Base-by-base conservation (phyloP, 352 stramenopile genomes). In the Aphanomyces stellatus region DNA sequence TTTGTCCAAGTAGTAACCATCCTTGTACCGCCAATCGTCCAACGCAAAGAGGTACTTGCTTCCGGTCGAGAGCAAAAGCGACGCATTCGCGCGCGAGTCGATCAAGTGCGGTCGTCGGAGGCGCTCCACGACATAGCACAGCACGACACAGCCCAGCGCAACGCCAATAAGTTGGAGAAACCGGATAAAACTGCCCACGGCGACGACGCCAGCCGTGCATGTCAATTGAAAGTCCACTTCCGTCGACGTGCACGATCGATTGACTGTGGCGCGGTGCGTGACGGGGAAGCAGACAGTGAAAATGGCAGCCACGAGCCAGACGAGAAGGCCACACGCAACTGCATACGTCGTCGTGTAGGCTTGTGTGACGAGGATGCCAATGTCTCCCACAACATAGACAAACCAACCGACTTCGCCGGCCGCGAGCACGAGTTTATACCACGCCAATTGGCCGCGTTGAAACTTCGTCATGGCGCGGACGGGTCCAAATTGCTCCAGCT, bases 341-440 rank as follows among this genome's bases (percentile, higher is more conserved):
- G 27, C 19, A 46, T 64, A 64, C 17, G 42, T 22, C 11, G 56
- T n/a, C 10, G 34, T 22, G 40, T 51, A 31, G 13, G 51, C 24
- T 25, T 62, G 19, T 11, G 53, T 62, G 22, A 62, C 17, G 24
- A 64, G 8, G 17, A 64, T 64, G 22, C n/a, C 15, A 5, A 64
- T 13, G 35, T 64, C 56, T 11, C 37, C n/a, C 6, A 64, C 6
- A 24, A 64, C 37, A 13, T 51, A 51, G 40, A 64, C 25, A 53
- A 64, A 37, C 56, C 33, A 64, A 11, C 19, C 8, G 24, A 43
- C n/a, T 40, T 64, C 56, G 15, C 56, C 33, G 19, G 31, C 56
- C 24, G 34, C 34, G 19, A 64, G 25, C 5, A 62, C 34, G 5
- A 27, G n/a, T 5, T 11, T 3, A n/a, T 43, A 43, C 51, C 28